A percentile compares a stretch with the other conserved stretches of the same genome.
phyloP scores from a whole-genome alignment of 83 land plant genomes.

The Picea abies region DNA sequence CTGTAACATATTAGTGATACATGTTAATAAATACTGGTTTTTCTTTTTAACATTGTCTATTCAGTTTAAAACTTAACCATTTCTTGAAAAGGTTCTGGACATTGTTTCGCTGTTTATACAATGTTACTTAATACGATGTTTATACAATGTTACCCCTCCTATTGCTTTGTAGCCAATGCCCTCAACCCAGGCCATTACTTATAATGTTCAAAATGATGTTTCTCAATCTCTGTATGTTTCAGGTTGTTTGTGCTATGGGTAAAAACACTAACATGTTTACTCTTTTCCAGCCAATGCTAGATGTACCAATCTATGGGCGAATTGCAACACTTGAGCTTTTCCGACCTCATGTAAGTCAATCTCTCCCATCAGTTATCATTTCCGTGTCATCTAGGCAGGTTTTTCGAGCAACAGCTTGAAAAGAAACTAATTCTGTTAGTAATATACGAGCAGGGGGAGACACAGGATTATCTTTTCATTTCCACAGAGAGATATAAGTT shows the following conservation, averaged over 20 bases:
- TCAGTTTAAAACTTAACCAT: no score
- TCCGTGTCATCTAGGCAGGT: background rate
- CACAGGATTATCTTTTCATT: conserved; percentile 95
- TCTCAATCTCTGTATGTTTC: background rate
- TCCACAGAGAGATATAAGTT: conserved; percentile 98
- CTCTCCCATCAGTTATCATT: background rate
- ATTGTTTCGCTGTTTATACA: background rate
- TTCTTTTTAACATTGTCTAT: no score
- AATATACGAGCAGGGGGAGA: conserved; percentile 75
- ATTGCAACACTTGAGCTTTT: conserved; percentile 99
- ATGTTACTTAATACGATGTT: background rate
- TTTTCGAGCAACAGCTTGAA: conserved; percentile 6
- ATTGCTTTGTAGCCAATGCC: background rate
- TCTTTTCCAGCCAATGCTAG: conserved; percentile 90
- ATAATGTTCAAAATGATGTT: background rate
- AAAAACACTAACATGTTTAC: background rate
- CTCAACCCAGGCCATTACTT: background rate
- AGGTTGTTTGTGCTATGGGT: background rate
- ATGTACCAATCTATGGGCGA: conserved; percentile 98
- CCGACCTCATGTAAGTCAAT: conserved; percentile 83
- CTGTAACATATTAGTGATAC: no score
- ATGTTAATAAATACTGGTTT: no score
- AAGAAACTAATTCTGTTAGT: background rate
- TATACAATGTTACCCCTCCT: background rate
- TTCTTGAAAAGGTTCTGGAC: background rate